Evolutionary conservation across 2,329 filamentous ascomycete genomes (phyloP), one percentile per base, ranked within the genome.

Genomic region (Microcera coccophila): DNA sequence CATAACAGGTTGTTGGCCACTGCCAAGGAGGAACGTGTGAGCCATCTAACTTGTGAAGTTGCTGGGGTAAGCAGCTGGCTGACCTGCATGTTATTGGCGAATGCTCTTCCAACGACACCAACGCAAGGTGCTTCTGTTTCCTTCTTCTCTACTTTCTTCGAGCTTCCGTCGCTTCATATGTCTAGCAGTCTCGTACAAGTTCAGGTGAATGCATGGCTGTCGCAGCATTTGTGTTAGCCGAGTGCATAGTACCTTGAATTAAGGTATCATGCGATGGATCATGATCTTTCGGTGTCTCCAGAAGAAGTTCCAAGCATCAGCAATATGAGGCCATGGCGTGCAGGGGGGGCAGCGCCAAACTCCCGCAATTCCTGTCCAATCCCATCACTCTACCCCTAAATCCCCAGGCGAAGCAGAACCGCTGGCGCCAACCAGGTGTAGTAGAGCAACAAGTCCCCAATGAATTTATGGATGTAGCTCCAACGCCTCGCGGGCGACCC

Each of bases 401-500:
- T 20, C 39, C 41, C 24, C 28, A 26, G 26, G 14, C 38, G 44
- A 50, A 57, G 50, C 52, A 51, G 44, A 38, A 21, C 15, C 38
- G 28, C 39, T 41, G 36, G 48, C 19, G 22, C 7, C 12, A 12
- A 7, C 39, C 15, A 35, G 21, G n/a, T n/a, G n/a, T n/a, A n/a
- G n/a, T n/a, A n/a, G n/a, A n/a, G n/a, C n/a, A n/a, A n/a, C n/a
- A n/a, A n/a, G n/a, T n/a, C 12, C 29, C 29, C 29, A 8, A 17
- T 32, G 8, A 32, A 14, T 32, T 32, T 32, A 32, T 8, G 8
- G 29, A 32, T 32, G 45, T 52, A 52, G 52, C 45, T 47, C 33
- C 46, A 55, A 46, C 48, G 52, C 53, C 52, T 57, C 52, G 55
- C 55, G 55, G 55, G 45, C 54, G 47, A 58, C 55, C 55, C 55